Conservation (phyloP, 768 basidiomycete genomes). For the Tulasnella calospora region DNA sequence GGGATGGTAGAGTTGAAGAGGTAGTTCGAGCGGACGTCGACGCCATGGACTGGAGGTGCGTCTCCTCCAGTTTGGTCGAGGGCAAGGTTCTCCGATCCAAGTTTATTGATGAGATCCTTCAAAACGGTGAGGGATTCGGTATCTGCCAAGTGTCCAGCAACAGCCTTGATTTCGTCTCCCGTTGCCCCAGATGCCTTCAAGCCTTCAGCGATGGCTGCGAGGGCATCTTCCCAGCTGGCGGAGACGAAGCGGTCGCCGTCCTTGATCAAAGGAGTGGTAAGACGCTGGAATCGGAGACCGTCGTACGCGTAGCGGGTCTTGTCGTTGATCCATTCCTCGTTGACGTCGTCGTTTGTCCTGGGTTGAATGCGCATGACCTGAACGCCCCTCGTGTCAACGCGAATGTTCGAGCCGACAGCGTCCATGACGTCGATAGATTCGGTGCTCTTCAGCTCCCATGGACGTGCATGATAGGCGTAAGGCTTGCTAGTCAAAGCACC, state of each 20-base stretch:
- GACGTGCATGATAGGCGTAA: conserved; percentile 93
- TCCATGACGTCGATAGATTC: conserved; percentile 95
- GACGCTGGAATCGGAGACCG: conserved; percentile 88
- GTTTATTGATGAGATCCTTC: conserved; percentile 86
- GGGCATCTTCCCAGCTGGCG: conserved; percentile 86
- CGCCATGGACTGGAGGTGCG: conserved; percentile 65
- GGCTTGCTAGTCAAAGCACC: conserved; percentile 98
- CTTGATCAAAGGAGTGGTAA: conserved; percentile 87
- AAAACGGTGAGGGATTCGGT: conserved; percentile 89
- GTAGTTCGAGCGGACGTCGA: conserved; percentile 93
- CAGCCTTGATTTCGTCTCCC: conserved; percentile 88
- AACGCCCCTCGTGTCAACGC: conserved; percentile 90
- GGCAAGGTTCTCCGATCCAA: conserved; percentile 91
- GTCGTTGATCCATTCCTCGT: conserved; percentile 99
- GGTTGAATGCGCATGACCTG: conserved; percentile 98
- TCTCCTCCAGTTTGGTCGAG: conserved; percentile 70
- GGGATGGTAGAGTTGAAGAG: conserved; percentile 92
- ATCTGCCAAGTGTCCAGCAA: conserved; percentile 90
- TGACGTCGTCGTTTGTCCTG: conserved; percentile 92
- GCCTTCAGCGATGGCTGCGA: conserved; percentile 73
- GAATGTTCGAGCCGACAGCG: conserved; percentile 93
- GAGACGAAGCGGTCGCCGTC: conserved; percentile 88
- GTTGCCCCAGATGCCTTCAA: conserved; percentile 72
- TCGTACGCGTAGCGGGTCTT: conserved; percentile 98
- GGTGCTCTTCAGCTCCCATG: conserved; percentile 98